Base-by-base conservation (phyloP, 2,329 filamentous ascomycete genomes). In the Paecilomyces sp. region DNA sequence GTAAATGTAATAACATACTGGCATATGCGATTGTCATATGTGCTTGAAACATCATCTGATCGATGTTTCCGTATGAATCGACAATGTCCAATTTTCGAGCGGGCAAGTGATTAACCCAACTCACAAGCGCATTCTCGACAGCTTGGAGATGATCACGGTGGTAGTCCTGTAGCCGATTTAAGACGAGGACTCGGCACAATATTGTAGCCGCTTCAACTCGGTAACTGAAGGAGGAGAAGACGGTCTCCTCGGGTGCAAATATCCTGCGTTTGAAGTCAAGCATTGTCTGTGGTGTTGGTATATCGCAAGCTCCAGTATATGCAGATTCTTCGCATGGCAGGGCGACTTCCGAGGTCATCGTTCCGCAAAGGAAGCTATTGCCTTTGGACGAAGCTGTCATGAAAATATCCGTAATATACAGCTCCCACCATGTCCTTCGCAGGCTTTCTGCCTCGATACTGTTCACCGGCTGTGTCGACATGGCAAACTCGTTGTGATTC, bases 391-490 rank as follows among this genome's bases (percentile, higher is more conserved):
- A 28, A 58, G 88, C 89, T 6, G 89, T 88, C 62, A 92, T 82
- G 82, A 92, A 88, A 57, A 87, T 89, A 68, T 92, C 90, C 18
- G 88, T 82, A n/a, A 88, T 82, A 69, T 86, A 91, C 53, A 88
- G 66, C 64, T 82, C 89, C 91, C 91, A 94, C 90, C 90, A 94
- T 1, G 90, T 94, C 62, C 91, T 80, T 25, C 90, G 83, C 85
- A 88, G 90, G 70, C 88, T 89, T 73, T 94, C 90, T 3, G 56
- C 59, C 8, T 60, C 56, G n/a, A 60, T n/a, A n/a, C 12, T 15
- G 13, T 41, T 41, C 13, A 15, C 86, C 62, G 15, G 65, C 31
- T 31, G 65, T 13, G 65, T 54, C 12, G 70, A 65, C 1, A 66
- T 57, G 8, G 72, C 72, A 71, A 88, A 95, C 0, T 84, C 81